Evolutionary conservation across 2,329 filamentous ascomycete genomes (phyloP).

Genomic region (Hypoxylon sp.): DNA sequence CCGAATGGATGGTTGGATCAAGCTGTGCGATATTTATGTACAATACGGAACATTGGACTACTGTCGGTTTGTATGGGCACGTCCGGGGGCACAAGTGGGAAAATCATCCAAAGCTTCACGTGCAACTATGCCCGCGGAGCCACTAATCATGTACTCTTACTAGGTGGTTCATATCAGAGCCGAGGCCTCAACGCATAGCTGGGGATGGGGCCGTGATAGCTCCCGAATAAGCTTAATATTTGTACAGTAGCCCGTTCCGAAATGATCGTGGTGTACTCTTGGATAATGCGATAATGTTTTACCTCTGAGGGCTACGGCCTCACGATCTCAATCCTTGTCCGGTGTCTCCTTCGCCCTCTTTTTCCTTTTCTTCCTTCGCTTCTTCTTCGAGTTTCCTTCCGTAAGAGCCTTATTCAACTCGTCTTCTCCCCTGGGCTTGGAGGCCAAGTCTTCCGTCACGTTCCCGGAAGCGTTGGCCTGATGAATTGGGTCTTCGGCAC

Average conservation of each 20-base stretch:
- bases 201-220: slow-evolving; percentile 9
- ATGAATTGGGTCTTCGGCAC: not conserved
- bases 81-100: slow-evolving; percentile 13
- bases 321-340: slow-evolving; percentile 9
- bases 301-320: not conserved
- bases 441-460: slow-evolving; percentile 8
- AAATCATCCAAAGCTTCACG: slow-evolving; percentile 23
- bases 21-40: slow-evolving; percentile 30
- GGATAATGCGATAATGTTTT: not conserved
- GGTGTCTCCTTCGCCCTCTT: slow-evolving; percentile 38
- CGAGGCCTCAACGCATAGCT: slow-evolving; percentile 27
- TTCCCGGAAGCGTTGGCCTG: not conserved
- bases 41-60: slow-evolving; percentile 32
- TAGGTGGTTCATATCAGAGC: slow-evolving; percentile 27
- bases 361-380: slow-evolving; percentile 50
- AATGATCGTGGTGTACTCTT: not conserved
- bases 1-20: slow-evolving; percentile 10
- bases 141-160: slow-evolving; percentile 42
- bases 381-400: slow-evolving; percentile 42
- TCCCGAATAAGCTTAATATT: slow-evolving; percentile 24
- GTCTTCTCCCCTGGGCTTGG: not conserved
- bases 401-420: not conserved
- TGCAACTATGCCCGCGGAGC: slow-evolving; percentile 29
- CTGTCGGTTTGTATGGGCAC: slow-evolving; percentile 12
- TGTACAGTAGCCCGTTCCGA: slow-evolving; percentile 3